phyloP scores from a whole-genome alignment of 2,329 filamentous ascomycete species.

The Xylaria sp. region DNA sequence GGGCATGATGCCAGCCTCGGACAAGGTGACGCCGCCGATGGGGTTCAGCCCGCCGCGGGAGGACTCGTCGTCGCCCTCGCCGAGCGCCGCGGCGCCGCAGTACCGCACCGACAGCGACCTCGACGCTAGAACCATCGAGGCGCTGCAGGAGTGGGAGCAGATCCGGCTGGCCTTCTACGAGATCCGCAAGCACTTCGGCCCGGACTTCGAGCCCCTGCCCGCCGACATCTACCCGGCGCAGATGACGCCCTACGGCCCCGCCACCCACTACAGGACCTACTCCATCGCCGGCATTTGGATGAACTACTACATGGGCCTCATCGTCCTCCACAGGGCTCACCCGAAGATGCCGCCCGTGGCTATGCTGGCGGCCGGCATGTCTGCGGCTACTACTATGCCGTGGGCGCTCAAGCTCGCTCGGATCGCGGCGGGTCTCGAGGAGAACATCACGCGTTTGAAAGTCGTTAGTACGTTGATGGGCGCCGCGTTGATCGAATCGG shows the following conservation, averaged over 20 bases:
- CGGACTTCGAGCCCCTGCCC: constrained; percentile 80
- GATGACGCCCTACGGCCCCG: constrained; percentile 82
- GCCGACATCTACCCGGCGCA: constrained; percentile 72
- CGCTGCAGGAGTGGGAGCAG: constrained; percentile 80
- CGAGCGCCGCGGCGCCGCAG: constrained; percentile 51
- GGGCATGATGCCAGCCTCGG: constrained; percentile 66
- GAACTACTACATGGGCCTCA: constrained; percentile 85
- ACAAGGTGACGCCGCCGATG: constrained; percentile 62
- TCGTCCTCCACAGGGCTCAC: constrained; percentile 83
- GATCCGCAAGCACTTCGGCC: constrained; percentile 73
- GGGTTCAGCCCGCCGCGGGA: constrained; percentile 65
- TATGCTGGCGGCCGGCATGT: constrained; percentile 85
- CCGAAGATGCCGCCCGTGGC: constrained; percentile 92
- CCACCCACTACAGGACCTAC: constrained; percentile 84
- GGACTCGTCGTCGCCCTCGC: constrained; percentile 51
- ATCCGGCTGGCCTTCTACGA: constrained; percentile 77
- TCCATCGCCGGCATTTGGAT: constrained; percentile 90
- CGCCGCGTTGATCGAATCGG: constrained; percentile 83
- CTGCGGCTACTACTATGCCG: constrained; percentile 75
- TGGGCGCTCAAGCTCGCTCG: constrained; percentile 82
- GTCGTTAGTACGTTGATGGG: constrained; percentile 82
- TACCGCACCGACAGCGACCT: constrained; percentile 66
- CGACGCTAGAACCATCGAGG: constrained; percentile 73
- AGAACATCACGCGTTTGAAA: constrained; percentile 62
- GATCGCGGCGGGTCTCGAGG: constrained; percentile 78